Evolutionary conservation across 2,329 filamentous ascomycete genomes (phyloP), one percentile per base, ranked within the genome.

Genomic region (Tolypocladium tropicale): DNA sequence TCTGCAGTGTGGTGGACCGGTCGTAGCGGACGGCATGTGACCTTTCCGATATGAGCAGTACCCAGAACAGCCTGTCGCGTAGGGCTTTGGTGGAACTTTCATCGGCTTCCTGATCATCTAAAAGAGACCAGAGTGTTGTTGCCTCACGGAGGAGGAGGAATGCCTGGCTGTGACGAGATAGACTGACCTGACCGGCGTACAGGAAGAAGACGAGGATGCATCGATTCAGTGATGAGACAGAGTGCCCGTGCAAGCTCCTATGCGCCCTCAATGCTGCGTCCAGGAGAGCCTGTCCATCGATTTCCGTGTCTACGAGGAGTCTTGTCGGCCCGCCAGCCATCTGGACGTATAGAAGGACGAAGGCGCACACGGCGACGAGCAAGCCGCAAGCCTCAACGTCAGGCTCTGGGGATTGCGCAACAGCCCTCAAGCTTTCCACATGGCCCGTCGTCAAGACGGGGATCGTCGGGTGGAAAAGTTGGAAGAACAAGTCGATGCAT

Each of bases 11-110:
- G 39, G 74, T 70, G 6, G 74, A 74, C 1, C 74, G 68, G 2
- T 72, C 67, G 59, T 76, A 76, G 16, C 74, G 69, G 37, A 76
- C 75, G 5, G 72, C 73, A 56, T 77, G 74, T 0, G 73, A 75
- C 18, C 74, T 60, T 58, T 76, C 74, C 4, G 74, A 76, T 12
- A 76, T 65, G 5, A 76, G 62, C 0, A 75, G 59, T 1, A 77
- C 73, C 74, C 74, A 76, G 60, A 75, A 76, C 2, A 77, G 65
- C 4, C 72, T 62, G 46, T 68, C 64, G 1, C 67, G 64, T n/a
- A 77, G 59, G 0, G 58, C 57, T 2, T 57, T 60, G 11, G 63
- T 61, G 2, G n/a, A 30, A 32, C 55, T 36, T 2, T 65, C 58
- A 11, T 71, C 64, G 10, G 60, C 57, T 3, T 63, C 61, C 3